Evolutionary conservation across 176 grass and related monocot genomes (phyloP).

Genomic region (Areca catechu): DNA sequence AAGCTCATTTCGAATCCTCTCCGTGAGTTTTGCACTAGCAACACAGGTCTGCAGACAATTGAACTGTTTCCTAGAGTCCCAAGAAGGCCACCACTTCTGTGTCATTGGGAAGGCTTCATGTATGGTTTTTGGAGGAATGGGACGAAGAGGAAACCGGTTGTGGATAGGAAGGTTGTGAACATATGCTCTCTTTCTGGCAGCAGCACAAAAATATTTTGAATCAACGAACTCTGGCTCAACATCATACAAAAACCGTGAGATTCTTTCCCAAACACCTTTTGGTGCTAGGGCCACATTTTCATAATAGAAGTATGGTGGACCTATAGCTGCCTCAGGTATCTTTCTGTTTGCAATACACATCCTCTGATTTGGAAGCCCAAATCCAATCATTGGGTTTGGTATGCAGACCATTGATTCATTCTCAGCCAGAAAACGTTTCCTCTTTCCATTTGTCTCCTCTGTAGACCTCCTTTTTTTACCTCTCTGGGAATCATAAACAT

Average conservation of each 20-base stretch:
- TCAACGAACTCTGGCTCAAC: constrained; percentile 70
- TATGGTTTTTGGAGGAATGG: constrained; percentile 51
- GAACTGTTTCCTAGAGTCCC: constrained; percentile 71
- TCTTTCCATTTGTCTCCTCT: constrained; percentile 18
- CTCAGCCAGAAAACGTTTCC: constrained; percentile 20
- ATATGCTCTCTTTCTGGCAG: constrained; percentile 65
- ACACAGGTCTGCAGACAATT: constrained; percentile 77
- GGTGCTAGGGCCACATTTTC: constrained; percentile 77
- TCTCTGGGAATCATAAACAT: neutral
- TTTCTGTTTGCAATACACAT: constrained; percentile 11
- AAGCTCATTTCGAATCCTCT: constrained; percentile 37
- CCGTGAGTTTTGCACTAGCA: constrained; percentile 43
- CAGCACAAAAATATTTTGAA: constrained; percentile 66
- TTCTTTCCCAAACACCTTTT: constrained; percentile 52
- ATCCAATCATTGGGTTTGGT: constrained; percentile 76
- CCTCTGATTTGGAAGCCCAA: constrained; percentile 38
- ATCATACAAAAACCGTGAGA: constrained; percentile 64
- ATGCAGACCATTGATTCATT: constrained; percentile 19
- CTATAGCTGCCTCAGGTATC: constrained; percentile 37
- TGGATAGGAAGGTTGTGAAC: constrained; percentile 63
- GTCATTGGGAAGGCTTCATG: constrained; percentile 48
- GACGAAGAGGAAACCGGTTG: constrained; percentile 44
- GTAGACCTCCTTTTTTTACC: constrained; percentile 26
- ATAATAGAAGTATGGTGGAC: constrained; percentile 79
- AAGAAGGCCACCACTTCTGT: constrained; percentile 58